Conservation (phyloP, 352 stramenopile genomes). For the Vaucheria bursata region DNA sequence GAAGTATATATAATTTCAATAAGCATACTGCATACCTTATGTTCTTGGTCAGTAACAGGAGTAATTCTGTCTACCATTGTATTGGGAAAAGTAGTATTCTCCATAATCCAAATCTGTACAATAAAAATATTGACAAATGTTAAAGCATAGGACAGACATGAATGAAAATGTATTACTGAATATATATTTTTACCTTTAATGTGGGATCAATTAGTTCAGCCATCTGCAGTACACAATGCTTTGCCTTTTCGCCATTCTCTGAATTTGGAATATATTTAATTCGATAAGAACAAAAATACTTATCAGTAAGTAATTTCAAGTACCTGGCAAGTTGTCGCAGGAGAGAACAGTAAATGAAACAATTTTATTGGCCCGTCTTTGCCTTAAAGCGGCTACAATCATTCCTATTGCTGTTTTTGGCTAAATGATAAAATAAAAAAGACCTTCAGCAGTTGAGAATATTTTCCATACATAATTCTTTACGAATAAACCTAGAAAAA, state of each 20-base stretch:
- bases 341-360: slow-evolving; percentile 52
- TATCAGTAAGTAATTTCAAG: not conserved
- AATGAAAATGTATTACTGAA: not conserved
- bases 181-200: slow-evolving; percentile 13
- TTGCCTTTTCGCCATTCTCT: slow-evolving; percentile 10
- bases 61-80: slow-evolving; percentile 57
- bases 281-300: not conserved
- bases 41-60: slow-evolving; percentile 48
- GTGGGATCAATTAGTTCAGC: slow-evolving; percentile 32
- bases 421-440: too few relatives aligned
- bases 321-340: slow-evolving; percentile 54
- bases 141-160: not conserved
- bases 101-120: slow-evolving; percentile 47
- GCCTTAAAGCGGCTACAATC: slow-evolving; percentile 42
- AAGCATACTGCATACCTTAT: slow-evolving; percentile 32
- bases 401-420: slow-evolving; percentile 52
- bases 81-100: slow-evolving; percentile 53
- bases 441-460: too few relatives aligned
- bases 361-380: slow-evolving; percentile 30
- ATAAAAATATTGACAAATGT: not conserved
- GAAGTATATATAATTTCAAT: too few relatives aligned
- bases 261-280: not conserved
- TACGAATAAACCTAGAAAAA: too few relatives aligned
- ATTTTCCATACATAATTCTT: too few relatives aligned
- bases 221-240: slow-evolving; percentile 40